Evolutionary conservation across 495 filamentous ascomycete genomes (phyloP).

Genomic region (Aspergillus olivimuriae): DNA sequence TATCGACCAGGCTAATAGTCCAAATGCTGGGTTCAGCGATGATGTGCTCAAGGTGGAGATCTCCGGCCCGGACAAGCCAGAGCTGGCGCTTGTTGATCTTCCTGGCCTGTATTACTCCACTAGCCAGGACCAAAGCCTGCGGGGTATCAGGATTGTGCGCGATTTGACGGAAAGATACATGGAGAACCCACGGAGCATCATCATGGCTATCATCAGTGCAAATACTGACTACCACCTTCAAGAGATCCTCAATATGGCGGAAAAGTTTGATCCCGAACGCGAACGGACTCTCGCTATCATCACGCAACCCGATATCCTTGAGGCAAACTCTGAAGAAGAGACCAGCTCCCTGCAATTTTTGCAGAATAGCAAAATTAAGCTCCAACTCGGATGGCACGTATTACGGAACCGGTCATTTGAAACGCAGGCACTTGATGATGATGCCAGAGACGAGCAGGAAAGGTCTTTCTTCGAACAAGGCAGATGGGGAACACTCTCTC

Average conservation of each 20-base stretch:
- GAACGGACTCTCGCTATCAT: conserved; percentile 49
- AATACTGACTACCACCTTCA: conserved; percentile 46
- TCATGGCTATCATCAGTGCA: conserved; percentile 56
- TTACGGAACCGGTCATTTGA: conserved; percentile 53
- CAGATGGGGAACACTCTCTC: conserved; percentile 26
- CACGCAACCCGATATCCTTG: conserved; percentile 40
- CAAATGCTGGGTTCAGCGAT: conserved; percentile 42
- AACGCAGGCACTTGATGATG: conserved; percentile 19
- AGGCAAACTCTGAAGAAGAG: conserved; percentile 34
- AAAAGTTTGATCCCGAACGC: conserved; percentile 33
- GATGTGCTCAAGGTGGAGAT: conserved; percentile 63
- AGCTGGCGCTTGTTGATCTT: conserved; percentile 63
- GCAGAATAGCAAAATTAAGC: conserved; percentile 52
- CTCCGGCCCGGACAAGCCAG: conserved; percentile 47
- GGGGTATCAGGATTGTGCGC: conserved; percentile 39
- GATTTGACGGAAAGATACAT: conserved; percentile 55
- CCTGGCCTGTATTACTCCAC: conserved; percentile 51
- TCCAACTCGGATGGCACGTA: conserved; percentile 66
- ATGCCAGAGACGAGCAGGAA: conserved; percentile 24
- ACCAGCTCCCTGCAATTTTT: conserved; percentile 46
- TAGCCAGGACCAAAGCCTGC: conserved; percentile 23
- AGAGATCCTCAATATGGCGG: conserved; percentile 35
- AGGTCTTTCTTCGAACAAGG: conserved; percentile 27
- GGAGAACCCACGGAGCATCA: conserved; percentile 47
- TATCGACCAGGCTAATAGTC: conserved; percentile 13